These are phyloP conservation scores for Schoenoplectus triqueter DNA, from an alignment of 202 grass and related monocot species.

Conservation along the genomic window DNA sequence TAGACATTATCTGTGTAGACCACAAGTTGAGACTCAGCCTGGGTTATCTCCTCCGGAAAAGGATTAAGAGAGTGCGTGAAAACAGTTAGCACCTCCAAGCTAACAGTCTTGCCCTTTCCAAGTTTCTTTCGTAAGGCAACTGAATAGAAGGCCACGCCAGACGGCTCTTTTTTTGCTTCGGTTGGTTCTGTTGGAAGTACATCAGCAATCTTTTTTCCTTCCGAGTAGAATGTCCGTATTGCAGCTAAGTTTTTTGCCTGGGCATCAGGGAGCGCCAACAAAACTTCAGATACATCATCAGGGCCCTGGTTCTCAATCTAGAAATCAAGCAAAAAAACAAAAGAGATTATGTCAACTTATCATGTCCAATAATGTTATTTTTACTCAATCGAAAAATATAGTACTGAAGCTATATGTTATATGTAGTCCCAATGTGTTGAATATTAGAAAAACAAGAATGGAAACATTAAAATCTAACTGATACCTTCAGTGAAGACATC, in stretches of 20 bases:
- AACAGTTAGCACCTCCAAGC: conserved; percentile 69
- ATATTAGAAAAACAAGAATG: background rate
- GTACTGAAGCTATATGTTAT: background rate
- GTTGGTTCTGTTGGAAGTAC: conserved; percentile 62
- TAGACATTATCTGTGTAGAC: conserved; percentile 85
- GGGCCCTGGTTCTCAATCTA: conserved; percentile 84
- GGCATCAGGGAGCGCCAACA: conserved; percentile 70
- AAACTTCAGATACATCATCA: conserved; percentile 70
- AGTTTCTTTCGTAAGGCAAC: conserved; percentile 68
- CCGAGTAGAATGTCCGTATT: conserved; percentile 68
- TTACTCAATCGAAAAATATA: background rate
- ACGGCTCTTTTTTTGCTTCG: conserved; percentile 67
- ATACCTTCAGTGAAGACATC: conserved; percentile 78
- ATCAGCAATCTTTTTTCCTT: conserved; percentile 64
- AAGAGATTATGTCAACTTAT: background rate
- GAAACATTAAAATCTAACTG: conserved; percentile 12
- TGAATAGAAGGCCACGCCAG: conserved; percentile 78
- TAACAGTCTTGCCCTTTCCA: conserved; percentile 65
- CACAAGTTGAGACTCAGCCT: conserved; percentile 90
- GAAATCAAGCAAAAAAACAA: background rate
- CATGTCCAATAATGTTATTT: background rate
- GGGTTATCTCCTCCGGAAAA: conserved; percentile 96
- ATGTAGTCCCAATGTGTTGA: conserved; percentile 27
- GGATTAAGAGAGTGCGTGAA: conserved; percentile 81
- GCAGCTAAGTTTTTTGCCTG: conserved; percentile 91